Conservation (phyloP, 257 asterid species). For the Jaltomata sinuosa region DNA sequence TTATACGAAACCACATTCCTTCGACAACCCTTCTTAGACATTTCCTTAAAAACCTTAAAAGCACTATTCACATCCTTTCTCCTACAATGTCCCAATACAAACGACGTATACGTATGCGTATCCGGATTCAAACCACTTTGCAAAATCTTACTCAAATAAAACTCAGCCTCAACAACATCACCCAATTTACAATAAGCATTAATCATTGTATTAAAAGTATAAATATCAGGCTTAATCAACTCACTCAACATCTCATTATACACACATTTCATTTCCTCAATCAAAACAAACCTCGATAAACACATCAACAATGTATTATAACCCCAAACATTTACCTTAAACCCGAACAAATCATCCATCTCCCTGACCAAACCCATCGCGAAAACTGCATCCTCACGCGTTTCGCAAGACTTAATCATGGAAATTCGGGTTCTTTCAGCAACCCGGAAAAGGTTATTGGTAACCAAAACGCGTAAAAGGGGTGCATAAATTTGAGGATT, state of each 20-base stretch:
- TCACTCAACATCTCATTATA: slow-evolving; percentile 54
- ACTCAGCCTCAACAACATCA: slow-evolving; percentile 39
- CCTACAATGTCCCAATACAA: slow-evolving; percentile 67
- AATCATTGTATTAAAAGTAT: slow-evolving; percentile 64
- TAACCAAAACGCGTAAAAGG: slow-evolving; percentile 34
- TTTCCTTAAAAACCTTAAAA: slow-evolving; percentile 24
- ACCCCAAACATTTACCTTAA: slow-evolving; percentile 37
- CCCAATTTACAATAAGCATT: slow-evolving; percentile 63
- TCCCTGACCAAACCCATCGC: slow-evolving; percentile 26
- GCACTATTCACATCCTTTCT: slow-evolving; percentile 50
- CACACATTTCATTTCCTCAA: slow-evolving; percentile 54
- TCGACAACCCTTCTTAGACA: slow-evolving; percentile 45
- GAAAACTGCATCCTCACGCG: slow-evolving; percentile 26
- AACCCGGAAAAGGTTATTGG: slow-evolving; percentile 25
- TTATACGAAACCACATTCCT: slow-evolving; percentile 65
- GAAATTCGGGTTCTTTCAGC: slow-evolving; percentile 33
- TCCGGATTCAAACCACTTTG: slow-evolving; percentile 60
- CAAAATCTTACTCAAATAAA: slow-evolving; percentile 43
- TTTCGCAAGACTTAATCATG: slow-evolving; percentile 46
- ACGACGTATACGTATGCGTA: slow-evolving; percentile 59
- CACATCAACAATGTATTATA: slow-evolving; percentile 54
- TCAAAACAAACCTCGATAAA: slow-evolving; percentile 40
- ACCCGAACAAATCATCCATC: slow-evolving; percentile 29
- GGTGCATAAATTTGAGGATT: slow-evolving; percentile 32
- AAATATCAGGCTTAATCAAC: slow-evolving; percentile 50